A percentile compares a stretch with the other conserved stretches of the same genome.
phyloP scores from a whole-genome alignment of 148 eudicot genomes.

The Amaranthus hypochondriacus region DNA sequence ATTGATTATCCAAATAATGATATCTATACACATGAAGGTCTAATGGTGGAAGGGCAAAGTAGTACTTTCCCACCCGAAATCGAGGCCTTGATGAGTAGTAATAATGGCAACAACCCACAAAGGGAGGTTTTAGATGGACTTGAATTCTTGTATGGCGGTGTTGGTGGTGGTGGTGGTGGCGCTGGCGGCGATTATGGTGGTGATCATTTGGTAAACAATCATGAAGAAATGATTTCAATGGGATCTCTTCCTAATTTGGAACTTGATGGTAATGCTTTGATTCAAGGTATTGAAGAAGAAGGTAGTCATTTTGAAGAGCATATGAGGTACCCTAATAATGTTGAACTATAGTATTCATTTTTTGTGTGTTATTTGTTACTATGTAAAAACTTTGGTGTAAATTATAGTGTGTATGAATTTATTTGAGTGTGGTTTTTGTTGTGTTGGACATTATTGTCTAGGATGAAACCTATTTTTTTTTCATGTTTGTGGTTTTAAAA shows the following conservation, averaged over 20 bases:
- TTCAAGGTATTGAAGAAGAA: slow-evolving; percentile 27
- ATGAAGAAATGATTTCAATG: slow-evolving; percentile 37
- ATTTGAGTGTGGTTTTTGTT: neutral
- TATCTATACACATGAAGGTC: slow-evolving; percentile 1
- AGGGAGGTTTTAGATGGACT: slow-evolving; percentile 30
- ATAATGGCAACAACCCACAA: slow-evolving; percentile 22
- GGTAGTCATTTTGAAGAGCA: slow-evolving; percentile 23
- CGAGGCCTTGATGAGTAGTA: slow-evolving; percentile 35
- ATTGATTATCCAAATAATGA: neutral
- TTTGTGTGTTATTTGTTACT: neutral
- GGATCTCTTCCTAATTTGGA: slow-evolving; percentile 26
- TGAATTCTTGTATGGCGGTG: slow-evolving; percentile 47
- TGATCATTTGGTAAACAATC: slow-evolving; percentile 12
- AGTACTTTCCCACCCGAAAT: slow-evolving; percentile 29
- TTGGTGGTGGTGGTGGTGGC: neutral
- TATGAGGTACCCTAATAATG: slow-evolving; percentile 13
- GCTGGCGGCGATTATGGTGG: slow-evolving; percentile 18
- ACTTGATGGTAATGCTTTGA: slow-evolving; percentile 18
- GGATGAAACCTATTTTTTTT: slow-evolving; percentile 14
- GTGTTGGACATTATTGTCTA: neutral
- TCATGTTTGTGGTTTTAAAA: too few relatives aligned
- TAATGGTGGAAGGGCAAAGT: slow-evolving; percentile 22
- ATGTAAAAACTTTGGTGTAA: slow-evolving; percentile 16
- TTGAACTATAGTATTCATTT: slow-evolving; percentile 11
- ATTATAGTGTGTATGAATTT: slow-evolving; percentile 10